Base-by-base conservation (phyloP, 106 monocot species). In the Alisma plantagoaquatica region DNA sequence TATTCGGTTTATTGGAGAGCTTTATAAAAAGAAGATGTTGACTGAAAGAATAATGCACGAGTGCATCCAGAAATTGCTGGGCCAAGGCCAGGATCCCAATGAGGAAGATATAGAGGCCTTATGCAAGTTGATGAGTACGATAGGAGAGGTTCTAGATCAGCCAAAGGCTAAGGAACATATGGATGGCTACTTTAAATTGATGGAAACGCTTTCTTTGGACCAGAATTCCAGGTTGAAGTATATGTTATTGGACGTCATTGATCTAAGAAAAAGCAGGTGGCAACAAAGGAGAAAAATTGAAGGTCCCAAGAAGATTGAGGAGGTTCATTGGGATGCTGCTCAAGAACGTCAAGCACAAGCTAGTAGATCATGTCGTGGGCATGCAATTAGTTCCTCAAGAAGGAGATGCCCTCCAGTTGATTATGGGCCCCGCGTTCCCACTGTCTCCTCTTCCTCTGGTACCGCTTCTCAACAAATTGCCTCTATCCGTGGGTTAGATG, bases 241-340 rank as follows among this genome's bases (percentile, higher is more conserved):
- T 58, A 81, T 96, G 84, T 30, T 96, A 14, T 70, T 54, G 53
- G 94, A 96, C 70, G 51, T 67, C 42, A 96, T 88, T 66, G 94
- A 96, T 68, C 70, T 96, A 20, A 84, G 88, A 63, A 77, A 56
- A 49, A 88, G 88, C 42, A 84, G 62, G 44, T 96, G 94, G 94
- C 77, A 88, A 45, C 73, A 78, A 46, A 80, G 88, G 50, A 77
- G 83, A 49, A 96, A 96, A 60, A 73, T 89, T 35, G 94, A 96
- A 47, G 88, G 88, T 6, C 94, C 88, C 26, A 88, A 96, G 77
- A 96, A 96, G 60, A 96, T 89, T 63, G 94, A 96, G 21, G 94
- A 88, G 44, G 88, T 96, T 20, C 88, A 96, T 46, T 77, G 88
- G 31, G 94, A 96, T 75, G 94, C 94, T 26, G 94, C 79, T 43